Evolutionary conservation across 2,329 filamentous ascomycete genomes (phyloP).

Genomic region (Diaporthe citrichinensis): DNA sequence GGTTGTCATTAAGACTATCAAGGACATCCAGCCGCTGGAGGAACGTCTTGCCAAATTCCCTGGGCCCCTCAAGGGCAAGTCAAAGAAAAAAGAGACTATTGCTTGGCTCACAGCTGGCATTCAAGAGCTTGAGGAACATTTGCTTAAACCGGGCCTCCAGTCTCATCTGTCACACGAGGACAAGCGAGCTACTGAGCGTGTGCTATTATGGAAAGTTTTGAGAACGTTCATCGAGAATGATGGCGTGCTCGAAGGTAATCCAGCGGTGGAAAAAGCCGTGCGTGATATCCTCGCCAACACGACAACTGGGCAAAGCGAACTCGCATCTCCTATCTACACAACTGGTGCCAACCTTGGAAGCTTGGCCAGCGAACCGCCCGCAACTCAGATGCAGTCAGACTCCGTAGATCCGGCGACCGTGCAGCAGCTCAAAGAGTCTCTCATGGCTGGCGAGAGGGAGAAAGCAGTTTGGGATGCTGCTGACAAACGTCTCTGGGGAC

Average conservation of each 20-base stretch:
- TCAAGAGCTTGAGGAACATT: slow-evolving; percentile 75
- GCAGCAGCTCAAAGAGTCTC: slow-evolving; percentile 78
- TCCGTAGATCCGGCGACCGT: slow-evolving; percentile 78
- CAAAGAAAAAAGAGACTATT: slow-evolving; percentile 94
- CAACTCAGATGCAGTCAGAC: slow-evolving; percentile 61
- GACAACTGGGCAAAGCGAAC: slow-evolving; percentile 50
- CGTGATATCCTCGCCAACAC: slow-evolving; percentile 80
- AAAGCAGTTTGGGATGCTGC: slow-evolving; percentile 94
- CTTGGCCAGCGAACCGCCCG: slow-evolving; percentile 44
- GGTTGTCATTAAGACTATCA: slow-evolving; percentile 82
- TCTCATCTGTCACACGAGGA: slow-evolving; percentile 70
- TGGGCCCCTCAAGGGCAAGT: slow-evolving; percentile 88
- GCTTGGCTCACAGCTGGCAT: slow-evolving; percentile 86
- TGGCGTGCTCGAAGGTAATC: slow-evolving; percentile 81
- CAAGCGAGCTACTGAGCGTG: slow-evolving; percentile 83
- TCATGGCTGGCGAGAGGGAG: slow-evolving; percentile 87
- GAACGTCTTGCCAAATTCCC: slow-evolving; percentile 87
- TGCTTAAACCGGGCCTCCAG: slow-evolving; percentile 64
- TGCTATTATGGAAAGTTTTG: slow-evolving; percentile 90
- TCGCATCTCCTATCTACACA: slow-evolving; percentile 45
- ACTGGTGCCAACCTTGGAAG: slow-evolving; percentile 42
- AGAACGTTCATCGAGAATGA: slow-evolving; percentile 88
- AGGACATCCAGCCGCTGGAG: slow-evolving; percentile 78
- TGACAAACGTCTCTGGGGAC: slow-evolving; percentile 94
- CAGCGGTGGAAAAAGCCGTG: slow-evolving; percentile 80